phyloP scores from a whole-genome alignment of 2,329 filamentous ascomycete species.

The Rutstroemia sp. region DNA sequence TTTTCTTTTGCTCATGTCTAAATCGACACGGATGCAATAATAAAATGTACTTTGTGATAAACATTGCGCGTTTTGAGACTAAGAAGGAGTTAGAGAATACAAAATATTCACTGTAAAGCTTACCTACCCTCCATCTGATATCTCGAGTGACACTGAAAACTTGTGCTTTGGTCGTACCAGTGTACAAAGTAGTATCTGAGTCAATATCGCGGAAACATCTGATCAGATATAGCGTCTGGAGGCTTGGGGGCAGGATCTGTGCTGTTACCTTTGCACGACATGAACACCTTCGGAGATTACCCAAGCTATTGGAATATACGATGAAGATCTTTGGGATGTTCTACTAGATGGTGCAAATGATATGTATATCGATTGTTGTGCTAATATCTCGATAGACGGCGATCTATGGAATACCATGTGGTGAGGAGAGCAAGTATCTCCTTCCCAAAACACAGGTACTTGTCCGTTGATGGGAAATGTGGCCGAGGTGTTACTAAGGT shows the following conservation, averaged over 20 bases:
- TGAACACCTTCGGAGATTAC: not conserved
- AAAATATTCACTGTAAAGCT: not conserved
- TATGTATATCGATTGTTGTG: no score
- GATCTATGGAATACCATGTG: no score
- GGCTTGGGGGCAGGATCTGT: not conserved
- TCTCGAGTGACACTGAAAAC: not conserved
- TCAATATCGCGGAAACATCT: not conserved
- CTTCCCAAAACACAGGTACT: no score
- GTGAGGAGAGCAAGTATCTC: no score
- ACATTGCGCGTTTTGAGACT: not conserved
- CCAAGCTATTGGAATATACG: no score
- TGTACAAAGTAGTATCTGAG: no score
- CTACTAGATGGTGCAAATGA: no score
- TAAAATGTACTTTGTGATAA: slow-evolving; percentile 1
- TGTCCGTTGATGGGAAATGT: no score
- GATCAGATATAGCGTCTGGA: not conserved
- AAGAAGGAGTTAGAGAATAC: not conserved
- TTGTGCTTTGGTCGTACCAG: not conserved
- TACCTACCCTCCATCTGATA: not conserved
- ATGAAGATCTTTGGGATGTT: no score
- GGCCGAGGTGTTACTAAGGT: no score
- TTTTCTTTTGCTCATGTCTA: not conserved
- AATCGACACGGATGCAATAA: not conserved
- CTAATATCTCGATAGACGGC: no score
- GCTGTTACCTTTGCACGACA: not conserved